phyloP scores from a whole-genome alignment of 345 rosid genomes.

The Boechera stricta region DNA sequence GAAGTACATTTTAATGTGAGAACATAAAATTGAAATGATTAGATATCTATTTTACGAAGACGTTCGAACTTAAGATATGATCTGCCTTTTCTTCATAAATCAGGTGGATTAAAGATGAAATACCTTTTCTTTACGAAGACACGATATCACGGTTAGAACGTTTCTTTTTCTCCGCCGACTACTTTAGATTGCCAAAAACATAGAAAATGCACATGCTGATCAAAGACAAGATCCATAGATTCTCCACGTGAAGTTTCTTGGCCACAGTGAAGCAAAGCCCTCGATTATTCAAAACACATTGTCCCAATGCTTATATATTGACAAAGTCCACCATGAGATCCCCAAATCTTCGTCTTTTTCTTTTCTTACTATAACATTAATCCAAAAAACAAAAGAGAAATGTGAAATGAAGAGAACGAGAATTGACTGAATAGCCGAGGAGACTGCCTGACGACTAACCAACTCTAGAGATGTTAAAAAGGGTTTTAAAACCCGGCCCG shows the following conservation, averaged over 20 bases:
- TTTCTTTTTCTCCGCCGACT: not conserved
- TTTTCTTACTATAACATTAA: not conserved
- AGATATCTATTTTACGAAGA: too few species aligned
- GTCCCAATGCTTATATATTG: slow-evolving; percentile 30
- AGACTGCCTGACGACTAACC: slow-evolving; percentile 43
- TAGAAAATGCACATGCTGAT: slow-evolving; percentile 32
- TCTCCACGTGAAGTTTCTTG: slow-evolving; percentile 44
- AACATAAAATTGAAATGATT: not conserved
- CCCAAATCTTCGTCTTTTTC: not conserved
- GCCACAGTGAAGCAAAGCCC: slow-evolving; percentile 31
- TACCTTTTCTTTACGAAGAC: slow-evolving; percentile 2
- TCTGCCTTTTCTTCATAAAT: not conserved
- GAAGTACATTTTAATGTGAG: not conserved
- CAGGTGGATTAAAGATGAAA: not conserved
- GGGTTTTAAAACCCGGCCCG: too few species aligned
- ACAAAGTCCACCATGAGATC: slow-evolving; percentile 31
- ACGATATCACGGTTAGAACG: not conserved
- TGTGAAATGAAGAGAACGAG: slow-evolving; percentile 43
- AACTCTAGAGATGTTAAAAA: not conserved
- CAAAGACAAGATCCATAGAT: slow-evolving; percentile 39
- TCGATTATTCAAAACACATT: slow-evolving; percentile 23
- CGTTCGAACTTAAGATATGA: too few species aligned
- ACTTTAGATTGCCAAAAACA: slow-evolving; percentile 14
- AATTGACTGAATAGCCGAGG: slow-evolving; percentile 44
- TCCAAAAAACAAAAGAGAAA: not conserved